These are phyloP conservation scores for Paecilomyces sp. DNA, from an alignment of 2,329 filamentous ascomycete genomes.

Conservation along the genomic window DNA sequence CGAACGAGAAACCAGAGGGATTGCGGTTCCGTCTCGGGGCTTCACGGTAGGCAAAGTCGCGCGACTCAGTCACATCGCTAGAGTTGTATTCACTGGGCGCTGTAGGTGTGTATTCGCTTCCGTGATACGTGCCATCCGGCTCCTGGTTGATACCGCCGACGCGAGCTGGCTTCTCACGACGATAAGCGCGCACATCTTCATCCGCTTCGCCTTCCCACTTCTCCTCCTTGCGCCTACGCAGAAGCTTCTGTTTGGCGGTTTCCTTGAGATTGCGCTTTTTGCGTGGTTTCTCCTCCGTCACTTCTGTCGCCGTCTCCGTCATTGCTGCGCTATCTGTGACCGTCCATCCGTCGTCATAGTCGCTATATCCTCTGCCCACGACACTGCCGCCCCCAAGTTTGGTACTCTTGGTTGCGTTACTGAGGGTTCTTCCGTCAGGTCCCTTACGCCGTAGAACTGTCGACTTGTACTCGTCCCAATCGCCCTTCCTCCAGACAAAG, in stretches of 20 bases:
- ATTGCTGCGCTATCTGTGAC: conserved; percentile 40
- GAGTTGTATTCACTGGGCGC: conserved; percentile 46
- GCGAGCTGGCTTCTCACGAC: conserved; percentile 74
- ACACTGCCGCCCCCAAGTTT: conserved; percentile 78
- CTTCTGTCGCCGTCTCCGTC: conserved; percentile 54
- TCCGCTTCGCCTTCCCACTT: conserved; percentile 55
- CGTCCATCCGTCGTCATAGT: conserved; percentile 46
- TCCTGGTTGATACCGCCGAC: conserved; percentile 85
- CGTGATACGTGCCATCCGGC: conserved; percentile 76
- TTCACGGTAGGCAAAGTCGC: conserved; percentile 31
- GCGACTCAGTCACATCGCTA: conserved; percentile 42
- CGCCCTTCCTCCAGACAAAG: conserved; percentile 73
- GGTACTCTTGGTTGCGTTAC: conserved; percentile 74
- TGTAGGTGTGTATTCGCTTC: conserved; percentile 63
- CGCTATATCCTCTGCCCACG: conserved; percentile 57
- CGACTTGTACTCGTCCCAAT: conserved; percentile 98
- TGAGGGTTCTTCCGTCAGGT: conserved; percentile 79
- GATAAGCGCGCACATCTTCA: conserved; percentile 71
- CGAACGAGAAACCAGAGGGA: conserved; percentile 42
- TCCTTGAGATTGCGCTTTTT: conserved; percentile 32
- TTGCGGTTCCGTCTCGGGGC: conserved; percentile 13
- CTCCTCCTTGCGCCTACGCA: conserved; percentile 35
- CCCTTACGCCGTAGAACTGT: conserved; percentile 85
- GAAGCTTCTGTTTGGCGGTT: conserved; percentile 28
- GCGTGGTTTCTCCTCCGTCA: conserved; percentile 23